These are phyloP conservation scores for Bipolaris bicolor DNA, from an alignment of 2,329 filamentous ascomycete species.

Conservation along the genomic window DNA sequence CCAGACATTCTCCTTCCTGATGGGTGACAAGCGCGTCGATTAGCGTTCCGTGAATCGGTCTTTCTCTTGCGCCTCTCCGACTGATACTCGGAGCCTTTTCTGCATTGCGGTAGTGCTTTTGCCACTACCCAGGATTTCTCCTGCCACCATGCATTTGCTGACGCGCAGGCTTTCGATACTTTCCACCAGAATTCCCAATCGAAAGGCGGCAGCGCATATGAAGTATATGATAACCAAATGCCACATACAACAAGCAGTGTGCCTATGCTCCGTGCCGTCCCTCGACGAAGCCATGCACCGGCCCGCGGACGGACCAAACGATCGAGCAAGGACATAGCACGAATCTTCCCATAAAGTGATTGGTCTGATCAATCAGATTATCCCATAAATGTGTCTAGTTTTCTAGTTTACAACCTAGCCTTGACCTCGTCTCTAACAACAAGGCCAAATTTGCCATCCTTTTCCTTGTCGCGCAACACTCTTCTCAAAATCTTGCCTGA, in stretches of 20 bases:
- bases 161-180: background rate
- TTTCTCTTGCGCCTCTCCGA: slow-evolving; percentile 14
- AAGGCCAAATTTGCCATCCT: slow-evolving; percentile 41
- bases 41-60: slow-evolving; percentile 20
- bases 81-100: background rate
- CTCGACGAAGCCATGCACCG: background rate
- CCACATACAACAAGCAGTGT: background rate
- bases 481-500: slow-evolving; percentile 57
- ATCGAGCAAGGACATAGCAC: too few relatives aligned
- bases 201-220: background rate
- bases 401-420: slow-evolving; percentile 48
- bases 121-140: background rate
- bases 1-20: slow-evolving; percentile 25
- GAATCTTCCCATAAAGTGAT: too few relatives aligned
- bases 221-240: too few relatives aligned
- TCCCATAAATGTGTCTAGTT: too few relatives aligned
- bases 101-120: background rate
- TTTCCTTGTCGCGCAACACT: slow-evolving; percentile 52
- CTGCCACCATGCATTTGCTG: background rate
- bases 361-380: too few relatives aligned
- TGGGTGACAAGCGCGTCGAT: slow-evolving; percentile 19
- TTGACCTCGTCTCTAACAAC: slow-evolving; percentile 25
- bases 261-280: background rate
- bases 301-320: too few relatives aligned
- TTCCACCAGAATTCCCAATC: background rate